Evolutionary conservation across 1,139 yeast species (phyloP).

Genomic region (Suhomyces bribrorum): DNA sequence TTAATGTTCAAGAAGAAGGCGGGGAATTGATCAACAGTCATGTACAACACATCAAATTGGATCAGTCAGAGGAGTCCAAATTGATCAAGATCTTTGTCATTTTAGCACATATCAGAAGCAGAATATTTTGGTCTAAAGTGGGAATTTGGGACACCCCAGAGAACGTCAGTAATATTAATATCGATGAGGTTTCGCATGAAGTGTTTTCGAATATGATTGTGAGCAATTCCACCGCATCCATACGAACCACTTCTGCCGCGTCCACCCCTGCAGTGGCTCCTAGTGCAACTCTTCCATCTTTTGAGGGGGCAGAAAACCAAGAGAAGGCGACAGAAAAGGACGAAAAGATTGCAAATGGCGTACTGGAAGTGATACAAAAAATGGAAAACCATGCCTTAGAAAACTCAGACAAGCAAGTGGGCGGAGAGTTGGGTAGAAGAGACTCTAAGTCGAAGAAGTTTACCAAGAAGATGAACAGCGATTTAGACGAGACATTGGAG

Average conservation of each 20-base stretch:
- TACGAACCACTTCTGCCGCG: constrained; percentile 10
- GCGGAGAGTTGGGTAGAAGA: constrained; percentile 8
- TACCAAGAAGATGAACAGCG: constrained; percentile 32
- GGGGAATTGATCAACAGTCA: constrained; percentile 14
- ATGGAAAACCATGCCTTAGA: constrained; percentile 11
- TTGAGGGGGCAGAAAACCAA: neutral
- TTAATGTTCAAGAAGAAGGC: constrained; percentile 9
- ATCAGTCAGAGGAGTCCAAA: constrained; percentile 22
- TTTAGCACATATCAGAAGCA: constrained; percentile 35
- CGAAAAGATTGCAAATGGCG: constrained; percentile 9
- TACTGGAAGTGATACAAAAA: constrained; percentile 13
- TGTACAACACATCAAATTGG: constrained; percentile 15
- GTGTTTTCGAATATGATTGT: constrained; percentile 16
- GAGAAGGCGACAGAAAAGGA: constrained; percentile 3
- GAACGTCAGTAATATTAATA: constrained; percentile 26
- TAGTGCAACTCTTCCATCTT: constrained; percentile 7
- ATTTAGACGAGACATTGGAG: constrained; percentile 39
- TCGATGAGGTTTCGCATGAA: constrained; percentile 18
- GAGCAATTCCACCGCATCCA: constrained; percentile 5
- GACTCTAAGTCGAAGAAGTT: constrained; percentile 20
- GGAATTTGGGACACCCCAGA: constrained; percentile 62
- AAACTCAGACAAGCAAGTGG: constrained; percentile 6
- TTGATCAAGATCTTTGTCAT: constrained; percentile 25
- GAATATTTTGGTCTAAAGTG: constrained; percentile 79
- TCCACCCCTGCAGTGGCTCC: constrained; percentile 12